Base-by-base conservation (phyloP, 1,139 yeast genomes). In the Barnettozyma hawaiiensis region DNA sequence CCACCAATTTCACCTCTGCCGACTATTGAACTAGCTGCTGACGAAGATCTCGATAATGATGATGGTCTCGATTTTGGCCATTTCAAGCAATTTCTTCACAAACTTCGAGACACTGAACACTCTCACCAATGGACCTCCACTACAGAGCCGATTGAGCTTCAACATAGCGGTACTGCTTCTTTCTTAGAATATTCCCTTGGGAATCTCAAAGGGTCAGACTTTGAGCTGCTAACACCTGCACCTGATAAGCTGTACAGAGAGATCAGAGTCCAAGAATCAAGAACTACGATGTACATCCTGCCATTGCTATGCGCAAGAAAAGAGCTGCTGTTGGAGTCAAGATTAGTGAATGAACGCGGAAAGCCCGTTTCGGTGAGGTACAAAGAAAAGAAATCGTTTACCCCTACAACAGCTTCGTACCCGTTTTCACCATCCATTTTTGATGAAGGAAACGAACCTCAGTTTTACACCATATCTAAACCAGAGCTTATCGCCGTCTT, bases 321-420 rank as follows among this genome's bases (percentile, higher is more conserved):
- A 4, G 46, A 52, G 23, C 35, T 50, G 15, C 29, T 48, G 12
- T 27, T 39, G 15, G 52, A 48, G 29, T 44, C 52, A 4, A 36
- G 51, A 8, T 36, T 52, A 26, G 53, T 51, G n/a, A 46, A 51
- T 28, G 52, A 46, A 15, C 45, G 46, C 37, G 54, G 54, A 7
- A 46, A 48, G 24, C 47, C 52, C 5, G 50, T 52, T 21, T 45
- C 47, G 2, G 45, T 51, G 12, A 41, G 52, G 3, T 51, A 49
- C 31, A 51, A 44, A 29, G 51, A 52, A 18, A 46, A 38, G 10
- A 47, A 36, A 33, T 41, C 39, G 1, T 41, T 39, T 10, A 50
- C 50, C 14, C 54, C 53, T 19, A 49, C 52, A 2, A 48, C 51
- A 2, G 52, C 48, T 42, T 47, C 52, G 7, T 51, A 51, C 28